Base-by-base conservation (phyloP, 83 land plant genomes). In the Thuja plicata region DNA sequence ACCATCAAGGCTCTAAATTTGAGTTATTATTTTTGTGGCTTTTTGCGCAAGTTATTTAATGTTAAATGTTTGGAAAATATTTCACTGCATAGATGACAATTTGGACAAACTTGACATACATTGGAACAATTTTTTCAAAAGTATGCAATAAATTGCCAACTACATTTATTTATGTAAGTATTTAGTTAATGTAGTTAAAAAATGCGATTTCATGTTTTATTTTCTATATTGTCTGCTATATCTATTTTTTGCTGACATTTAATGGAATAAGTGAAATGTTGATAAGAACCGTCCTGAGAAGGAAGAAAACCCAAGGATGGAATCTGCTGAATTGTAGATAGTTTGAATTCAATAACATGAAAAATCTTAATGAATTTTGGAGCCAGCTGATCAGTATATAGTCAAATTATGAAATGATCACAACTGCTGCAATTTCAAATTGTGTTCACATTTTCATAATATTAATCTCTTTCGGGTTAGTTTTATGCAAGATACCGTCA, bases 1-100 rank as follows among this genome's bases (percentile, higher is more conserved):
- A 82, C 95, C 92, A 85, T 96, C 96, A 19, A 95, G 97, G 79
- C 95, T 97, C 27, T 97, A 90, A 91, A 16, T 76, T 76, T 35
- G 38, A 27, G 17, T 35, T 35, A 38, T 76, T 66, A 34, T 76
- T 76, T 76, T 76, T 1, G 38, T 32, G 78, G 35, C 16, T 11
- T 30, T n/a, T 32, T 34, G 10, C 35, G 16, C 40, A 76, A 76
- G 15, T 34, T 76, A 35, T 76, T 35, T 76, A 32, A 34, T 35
- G 35, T 10, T 34, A 35, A 32, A 76, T 34, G 35, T 34, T 34
- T 32, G 38, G 37, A 73, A 27, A 32, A n/a, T 76, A 12, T 13
- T 13, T 76, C 40, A 34, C 40, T 35, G 17, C 35, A 27, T 12
- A 35, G 38, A 32, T 76, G 79, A 35, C 79, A 76, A 11, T 35